Percentiles rank a stretch among this genome's conserved stretches.
phyloP scores from a whole-genome alignment of 495 filamentous ascomycete genomes.

The Hyaloscypha finlandica region DNA sequence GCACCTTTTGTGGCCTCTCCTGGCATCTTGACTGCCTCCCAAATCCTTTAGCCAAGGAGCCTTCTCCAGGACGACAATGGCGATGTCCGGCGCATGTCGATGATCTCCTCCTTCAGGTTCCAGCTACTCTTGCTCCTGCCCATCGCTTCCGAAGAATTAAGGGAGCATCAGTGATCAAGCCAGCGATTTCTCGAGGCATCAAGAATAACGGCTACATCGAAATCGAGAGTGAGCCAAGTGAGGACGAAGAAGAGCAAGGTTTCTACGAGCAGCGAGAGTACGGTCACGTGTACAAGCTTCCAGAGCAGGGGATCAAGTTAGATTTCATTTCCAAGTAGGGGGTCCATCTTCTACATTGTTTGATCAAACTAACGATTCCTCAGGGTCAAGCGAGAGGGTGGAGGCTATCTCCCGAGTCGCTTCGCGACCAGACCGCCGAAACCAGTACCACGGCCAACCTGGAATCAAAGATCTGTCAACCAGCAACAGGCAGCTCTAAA shows the following conservation, averaged over 20 bases:
- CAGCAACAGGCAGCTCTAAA: conserved; percentile 59
- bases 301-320: conserved; percentile 72
- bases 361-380: conserved; percentile 3
- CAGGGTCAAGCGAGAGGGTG: conserved; percentile 6
- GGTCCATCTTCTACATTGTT: conserved; percentile 29
- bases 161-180: conserved; percentile 45
- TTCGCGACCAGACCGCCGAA: conserved; percentile 20
- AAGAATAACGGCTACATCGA: conserved; percentile 80
- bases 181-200: conserved; percentile 57
- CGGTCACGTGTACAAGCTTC: conserved; percentile 66
- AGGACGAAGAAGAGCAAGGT: conserved; percentile 54
- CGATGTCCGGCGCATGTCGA: conserved; percentile 87
- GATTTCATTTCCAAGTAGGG: conserved; percentile 67
- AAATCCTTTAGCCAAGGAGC: conserved; percentile 78
- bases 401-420: conserved; percentile 15
- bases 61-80: conserved; percentile 69
- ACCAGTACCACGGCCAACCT: conserved; percentile 14
- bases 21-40: conserved; percentile 94
- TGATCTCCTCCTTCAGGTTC: conserved; percentile 45
- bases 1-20: conserved; percentile 74
- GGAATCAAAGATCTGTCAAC: conserved; percentile 29
- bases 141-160: conserved; percentile 56
- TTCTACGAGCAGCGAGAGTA: conserved; percentile 52
- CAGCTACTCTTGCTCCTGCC: conserved; percentile 45
- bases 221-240: conserved; percentile 61